Conservation (phyloP, 495 filamentous ascomycete genomes). For the Penicillium cosmopolitanum region DNA sequence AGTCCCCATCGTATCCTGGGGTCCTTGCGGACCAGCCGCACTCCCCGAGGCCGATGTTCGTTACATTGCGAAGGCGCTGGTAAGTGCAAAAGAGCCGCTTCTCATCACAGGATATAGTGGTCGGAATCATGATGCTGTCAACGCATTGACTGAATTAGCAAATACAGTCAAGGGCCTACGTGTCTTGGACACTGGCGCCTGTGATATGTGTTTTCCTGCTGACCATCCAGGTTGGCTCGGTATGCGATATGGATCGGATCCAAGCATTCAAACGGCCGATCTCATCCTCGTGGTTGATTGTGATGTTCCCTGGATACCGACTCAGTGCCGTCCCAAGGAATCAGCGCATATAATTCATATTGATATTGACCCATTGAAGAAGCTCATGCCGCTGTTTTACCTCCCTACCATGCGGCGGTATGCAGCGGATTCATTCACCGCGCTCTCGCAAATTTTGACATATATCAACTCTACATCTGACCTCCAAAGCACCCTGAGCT, state of each 20-base stretch:
- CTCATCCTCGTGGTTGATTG: constrained; percentile 86
- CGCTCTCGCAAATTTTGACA: constrained; percentile 70
- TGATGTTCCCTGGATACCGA: constrained; percentile 76
- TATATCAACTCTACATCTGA: constrained; percentile 37
- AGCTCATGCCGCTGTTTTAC: constrained; percentile 85
- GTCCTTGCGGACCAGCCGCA: constrained; percentile 73
- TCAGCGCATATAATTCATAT: constrained; percentile 76
- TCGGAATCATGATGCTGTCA: constrained; percentile 67
- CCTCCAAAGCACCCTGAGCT: not conserved
- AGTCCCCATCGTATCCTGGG: constrained; percentile 74
- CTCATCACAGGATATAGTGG: constrained; percentile 87
- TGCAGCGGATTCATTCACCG: constrained; percentile 70
- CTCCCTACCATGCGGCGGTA: constrained; percentile 74
- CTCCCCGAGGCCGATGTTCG: constrained; percentile 66
- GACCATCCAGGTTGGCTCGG: constrained; percentile 77
- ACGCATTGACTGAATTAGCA: constrained; percentile 79
- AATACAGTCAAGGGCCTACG: constrained; percentile 77
- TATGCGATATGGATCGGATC: constrained; percentile 74
- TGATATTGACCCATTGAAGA: constrained; percentile 85
- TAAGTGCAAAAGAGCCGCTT: constrained; percentile 73
- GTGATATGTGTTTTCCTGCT: constrained; percentile 95
- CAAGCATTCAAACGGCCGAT: constrained; percentile 74
- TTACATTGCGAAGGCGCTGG: constrained; percentile 70
- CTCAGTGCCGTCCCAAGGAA: constrained; percentile 55
- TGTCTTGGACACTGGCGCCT: constrained; percentile 86